phyloP scores from a whole-genome alignment of 2,329 filamentous ascomycete genomes.

The Cryoendolithus antarcticus region DNA sequence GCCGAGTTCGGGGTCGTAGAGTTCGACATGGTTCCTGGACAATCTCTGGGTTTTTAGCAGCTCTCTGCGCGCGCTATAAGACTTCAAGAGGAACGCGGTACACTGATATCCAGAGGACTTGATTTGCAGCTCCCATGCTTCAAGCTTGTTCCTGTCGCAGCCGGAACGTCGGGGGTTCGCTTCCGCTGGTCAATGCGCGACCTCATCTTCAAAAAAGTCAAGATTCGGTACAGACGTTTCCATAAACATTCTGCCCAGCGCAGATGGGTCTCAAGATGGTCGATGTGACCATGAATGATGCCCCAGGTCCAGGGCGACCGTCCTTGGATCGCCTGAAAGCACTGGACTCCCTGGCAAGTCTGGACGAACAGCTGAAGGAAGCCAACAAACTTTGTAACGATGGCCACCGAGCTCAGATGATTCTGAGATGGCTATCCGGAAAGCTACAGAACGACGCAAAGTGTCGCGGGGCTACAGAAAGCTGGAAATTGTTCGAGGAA shows the following conservation, averaged over 20 bases:
- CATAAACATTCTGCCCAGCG: no score
- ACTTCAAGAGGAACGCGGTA: no score
- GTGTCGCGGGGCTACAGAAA: conserved; percentile 31
- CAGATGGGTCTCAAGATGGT: conserved; percentile 2
- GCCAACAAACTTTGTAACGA: conserved; percentile 20
- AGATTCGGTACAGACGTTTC: no score
- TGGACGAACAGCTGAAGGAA: conserved; percentile 16
- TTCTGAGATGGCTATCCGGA: conserved; percentile 53
- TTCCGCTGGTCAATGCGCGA: no score
- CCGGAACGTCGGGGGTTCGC: no score
- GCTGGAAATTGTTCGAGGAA: conserved; percentile 49
- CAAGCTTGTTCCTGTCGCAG: no score
- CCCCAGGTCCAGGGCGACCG: conserved; percentile 13
- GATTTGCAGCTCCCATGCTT: no score
- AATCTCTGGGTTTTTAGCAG: no score
- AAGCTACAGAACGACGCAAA: conserved; percentile 37
- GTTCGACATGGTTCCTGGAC: conserved; percentile 39
- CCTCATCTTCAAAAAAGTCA: no score
- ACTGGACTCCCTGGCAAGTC: conserved; percentile 19
- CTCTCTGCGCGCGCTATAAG: no score
- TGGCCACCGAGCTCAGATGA: conserved; percentile 41
- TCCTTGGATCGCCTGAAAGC: conserved; percentile 29
- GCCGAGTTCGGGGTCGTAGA: conserved; percentile 36
- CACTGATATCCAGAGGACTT: no score
- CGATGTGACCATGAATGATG: conserved; percentile 16